phyloP scores from a whole-genome alignment of 176 grass and related monocot genomes.

The Poa pratensis region DNA sequence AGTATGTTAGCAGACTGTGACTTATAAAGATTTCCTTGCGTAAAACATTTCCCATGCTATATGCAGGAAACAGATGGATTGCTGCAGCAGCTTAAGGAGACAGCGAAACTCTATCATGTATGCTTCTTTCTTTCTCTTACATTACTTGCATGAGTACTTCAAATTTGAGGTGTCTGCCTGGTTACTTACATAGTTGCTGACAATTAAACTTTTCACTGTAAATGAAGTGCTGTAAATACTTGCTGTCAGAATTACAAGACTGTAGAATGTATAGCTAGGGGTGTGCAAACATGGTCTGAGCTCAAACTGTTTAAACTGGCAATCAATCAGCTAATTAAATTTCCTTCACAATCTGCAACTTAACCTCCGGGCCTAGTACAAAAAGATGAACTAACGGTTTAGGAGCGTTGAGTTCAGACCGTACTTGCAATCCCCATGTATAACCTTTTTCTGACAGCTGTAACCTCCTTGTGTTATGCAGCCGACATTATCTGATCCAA shows the following conservation, averaged over 20 bases:
- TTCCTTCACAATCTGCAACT: too few species aligned
- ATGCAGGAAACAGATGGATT: constrained; percentile 85
- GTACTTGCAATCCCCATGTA: background rate
- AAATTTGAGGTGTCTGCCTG: constrained; percentile 24
- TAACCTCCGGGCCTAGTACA: too few species aligned
- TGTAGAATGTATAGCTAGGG: too few species aligned
- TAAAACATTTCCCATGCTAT: constrained; percentile 46
- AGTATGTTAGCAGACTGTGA: background rate
- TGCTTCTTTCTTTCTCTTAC: constrained; percentile 28
- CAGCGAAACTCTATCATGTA: constrained; percentile 62
- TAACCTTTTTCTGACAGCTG: constrained; percentile 30
- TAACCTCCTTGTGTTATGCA: constrained; percentile 43
- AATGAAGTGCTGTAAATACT: background rate
- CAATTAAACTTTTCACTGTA: constrained; percentile 8
- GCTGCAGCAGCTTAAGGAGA: constrained; percentile 71
- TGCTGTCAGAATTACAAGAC: background rate
- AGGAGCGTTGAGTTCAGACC: too few species aligned
- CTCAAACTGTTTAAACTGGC: too few species aligned
- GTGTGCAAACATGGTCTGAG: too few species aligned
- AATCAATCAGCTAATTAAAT: too few species aligned
- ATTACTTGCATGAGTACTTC: constrained; percentile 7
- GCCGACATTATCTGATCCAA: constrained; percentile 71
- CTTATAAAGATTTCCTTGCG: constrained; percentile 34
- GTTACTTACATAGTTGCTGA: constrained; percentile 26
- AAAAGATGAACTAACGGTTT: too few species aligned